Percentiles rank a stretch among this genome's conserved stretches.
Evolutionary conservation across 208 protist genomes (phyloP).

Genomic region (Spongospora subterranea): DNA sequence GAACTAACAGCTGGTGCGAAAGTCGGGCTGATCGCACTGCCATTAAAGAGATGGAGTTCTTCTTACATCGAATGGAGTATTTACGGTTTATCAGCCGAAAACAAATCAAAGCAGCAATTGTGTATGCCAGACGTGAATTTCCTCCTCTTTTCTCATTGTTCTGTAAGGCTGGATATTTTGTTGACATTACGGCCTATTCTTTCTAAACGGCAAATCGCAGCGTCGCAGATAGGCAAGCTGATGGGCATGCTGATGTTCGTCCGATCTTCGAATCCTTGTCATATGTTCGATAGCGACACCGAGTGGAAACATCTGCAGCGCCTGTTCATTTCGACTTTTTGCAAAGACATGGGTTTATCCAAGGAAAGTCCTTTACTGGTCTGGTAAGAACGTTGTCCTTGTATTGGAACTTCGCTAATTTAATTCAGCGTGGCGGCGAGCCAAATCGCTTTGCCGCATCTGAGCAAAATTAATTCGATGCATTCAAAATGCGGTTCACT

Average conservation of each 20-base stretch:
- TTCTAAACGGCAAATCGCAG: neutral
- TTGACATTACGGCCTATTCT: neutral
- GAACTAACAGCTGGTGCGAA: neutral
- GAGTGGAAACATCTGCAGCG: neutral
- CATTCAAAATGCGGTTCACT: neutral
- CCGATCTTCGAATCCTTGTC: neutral
- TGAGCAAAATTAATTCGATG: neutral
- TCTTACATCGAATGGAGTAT: slow-evolving; percentile 25
- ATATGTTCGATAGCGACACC: neutral
- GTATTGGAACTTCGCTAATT: neutral
- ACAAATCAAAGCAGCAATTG: neutral
- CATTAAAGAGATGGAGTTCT: neutral
- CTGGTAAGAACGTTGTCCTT: neutral
- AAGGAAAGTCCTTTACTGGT: slow-evolving; percentile 16
- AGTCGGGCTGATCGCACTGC: neutral
- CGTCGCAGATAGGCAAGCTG: neutral
- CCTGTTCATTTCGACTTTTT: slow-evolving; percentile 3
- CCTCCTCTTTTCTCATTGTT: neutral
- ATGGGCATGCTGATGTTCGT: slow-evolving; percentile 41
- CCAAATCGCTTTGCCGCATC: slow-evolving; percentile 21
- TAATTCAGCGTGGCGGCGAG: slow-evolving; percentile 26
- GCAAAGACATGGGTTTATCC: neutral
- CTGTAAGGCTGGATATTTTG: neutral
- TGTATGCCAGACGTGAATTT: neutral
- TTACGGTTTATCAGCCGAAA: neutral